phyloP scores from a whole-genome alignment of 2,329 filamentous ascomycete species.

The Annulohypoxylon truncatum region DNA sequence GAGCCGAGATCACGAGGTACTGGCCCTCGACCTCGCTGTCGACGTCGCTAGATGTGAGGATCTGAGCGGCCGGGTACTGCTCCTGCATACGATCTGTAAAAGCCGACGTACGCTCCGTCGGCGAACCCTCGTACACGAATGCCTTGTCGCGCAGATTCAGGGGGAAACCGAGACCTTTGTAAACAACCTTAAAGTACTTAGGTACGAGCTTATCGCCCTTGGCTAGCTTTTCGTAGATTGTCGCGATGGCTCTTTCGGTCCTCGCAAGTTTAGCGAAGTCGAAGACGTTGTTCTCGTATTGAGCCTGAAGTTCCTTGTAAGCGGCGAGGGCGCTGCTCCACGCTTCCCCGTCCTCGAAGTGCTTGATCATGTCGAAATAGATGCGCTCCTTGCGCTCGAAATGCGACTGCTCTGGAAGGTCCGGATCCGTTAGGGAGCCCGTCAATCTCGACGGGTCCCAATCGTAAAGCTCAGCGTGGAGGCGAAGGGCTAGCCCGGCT shows the following conservation, averaged over 20 bases:
- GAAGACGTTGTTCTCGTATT: conserved; percentile 90
- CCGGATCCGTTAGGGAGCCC: conserved; percentile 75
- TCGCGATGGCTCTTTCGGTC: conserved; percentile 89
- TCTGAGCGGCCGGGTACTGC: conserved; percentile 86
- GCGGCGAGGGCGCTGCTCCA: conserved; percentile 90
- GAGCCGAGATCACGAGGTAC: conserved; percentile 82
- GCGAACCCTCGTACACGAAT: conserved; percentile 88
- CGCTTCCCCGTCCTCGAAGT: conserved; percentile 93
- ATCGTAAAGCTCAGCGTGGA: conserved; percentile 92
- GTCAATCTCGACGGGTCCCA: conserved; percentile 82
- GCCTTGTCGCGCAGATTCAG: conserved; percentile 85
- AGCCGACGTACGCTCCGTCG: conserved; percentile 78
- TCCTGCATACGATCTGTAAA: conserved; percentile 95
- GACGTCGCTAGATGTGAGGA: conserved; percentile 75
- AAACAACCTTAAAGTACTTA: conserved; percentile 91
- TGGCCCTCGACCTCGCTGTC: conserved; percentile 90
- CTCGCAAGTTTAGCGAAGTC: conserved; percentile 93
- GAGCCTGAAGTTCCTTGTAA: conserved; percentile 89
- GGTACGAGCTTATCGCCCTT: conserved; percentile 82
- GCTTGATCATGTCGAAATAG: conserved; percentile 94
- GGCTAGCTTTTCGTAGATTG: conserved; percentile 87
- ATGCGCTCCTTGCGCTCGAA: conserved; percentile 94
- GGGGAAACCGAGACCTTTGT: conserved; percentile 90
- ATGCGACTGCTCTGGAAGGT: conserved; percentile 83
- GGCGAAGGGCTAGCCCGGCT: conserved; percentile 85